Base-by-base conservation (phyloP, 1,139 yeast genomes). In the Candida frijolesensis region DNA sequence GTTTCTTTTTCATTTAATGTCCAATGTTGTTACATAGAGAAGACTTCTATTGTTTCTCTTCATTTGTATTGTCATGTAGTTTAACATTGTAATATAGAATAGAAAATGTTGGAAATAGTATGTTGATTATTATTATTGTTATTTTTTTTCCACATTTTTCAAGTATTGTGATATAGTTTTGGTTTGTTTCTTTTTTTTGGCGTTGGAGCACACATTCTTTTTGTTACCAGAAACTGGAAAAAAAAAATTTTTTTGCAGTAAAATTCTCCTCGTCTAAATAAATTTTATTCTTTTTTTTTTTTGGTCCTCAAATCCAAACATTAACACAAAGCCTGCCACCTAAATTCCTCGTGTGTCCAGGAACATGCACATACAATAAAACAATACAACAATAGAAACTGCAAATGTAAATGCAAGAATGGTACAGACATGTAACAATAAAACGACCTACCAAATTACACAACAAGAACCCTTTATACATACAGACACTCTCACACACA, bases 191-290 rank as follows among this genome's bases (percentile, higher is more conserved):
- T 14, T n/a, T 33, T 33, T 12, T 33, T 19, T 19, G n/a, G n/a
- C n/a, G n/a, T 33, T 33, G 9, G 37, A 3, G 10, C 3, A 3
- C 12, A 10, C 6, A 3, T 8, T 33, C n/a, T 33, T 14, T 10
- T 14, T 33, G 32, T 29, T 29, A 12, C 12, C 12, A 12, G 7
- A 10, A 29, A 29, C 12, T 29, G 12, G 12, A 10, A 10, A n/a
- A 33, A 33, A 19, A 3, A 19, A 3, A 3, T 19, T 19, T 33
- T 33, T 33, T 12, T 10, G n/a, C 15, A 12, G 11, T 38, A 38
- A 38, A 38, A 38, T 38, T 38, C 29, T 19, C 14, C 41, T 38
- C 41, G 41, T 38, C 41, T 38, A 38, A 38, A 38, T 19, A 12
- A 12, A n/a, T 38, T 38, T 19, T 22, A 12, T 9, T 11, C 11